A percentile compares a stretch with the other conserved stretches of the same genome.
Conservation (phyloP, 805 yeast genomes). For the Kluyveromyces lactis region DNA sequence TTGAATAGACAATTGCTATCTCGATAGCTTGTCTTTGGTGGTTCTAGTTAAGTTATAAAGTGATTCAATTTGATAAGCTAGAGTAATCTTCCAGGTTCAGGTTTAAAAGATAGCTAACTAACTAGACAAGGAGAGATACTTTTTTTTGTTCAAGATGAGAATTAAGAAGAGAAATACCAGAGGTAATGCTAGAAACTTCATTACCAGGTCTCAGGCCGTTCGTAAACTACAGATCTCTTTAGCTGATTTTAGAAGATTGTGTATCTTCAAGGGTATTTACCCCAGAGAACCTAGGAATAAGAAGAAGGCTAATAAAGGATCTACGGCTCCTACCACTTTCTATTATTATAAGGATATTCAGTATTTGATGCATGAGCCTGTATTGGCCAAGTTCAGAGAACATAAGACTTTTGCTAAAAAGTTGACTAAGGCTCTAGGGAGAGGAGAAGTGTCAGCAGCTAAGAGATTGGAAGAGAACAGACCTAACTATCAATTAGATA, state of each 20-base stretch:
- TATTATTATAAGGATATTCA: slow-evolving; percentile 92
- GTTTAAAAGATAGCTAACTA: too few relatives aligned
- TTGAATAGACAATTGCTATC: not conserved
- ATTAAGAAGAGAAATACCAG: slow-evolving; percentile 75
- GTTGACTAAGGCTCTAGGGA: slow-evolving; percentile 79
- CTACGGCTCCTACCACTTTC: slow-evolving; percentile 93
- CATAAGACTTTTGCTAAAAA: slow-evolving; percentile 92
- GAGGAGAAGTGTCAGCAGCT: slow-evolving; percentile 87
- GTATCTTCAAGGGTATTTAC: slow-evolving; percentile 96
- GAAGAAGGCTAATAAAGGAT: slow-evolving; percentile 94
- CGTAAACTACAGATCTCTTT: slow-evolving; percentile 84
- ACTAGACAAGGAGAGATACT: not conserved
- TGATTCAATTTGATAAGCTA: too few relatives aligned
- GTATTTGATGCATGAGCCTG: slow-evolving; percentile 91
- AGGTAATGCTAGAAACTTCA: slow-evolving; percentile 87
- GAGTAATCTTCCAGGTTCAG: too few relatives aligned
- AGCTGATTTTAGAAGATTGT: slow-evolving; percentile 93
- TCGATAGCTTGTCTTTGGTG: not conserved
- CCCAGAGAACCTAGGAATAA: slow-evolving; percentile 95
- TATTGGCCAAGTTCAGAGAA: slow-evolving; percentile 82
- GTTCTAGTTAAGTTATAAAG: too few relatives aligned
- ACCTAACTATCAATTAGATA: slow-evolving; percentile 69
- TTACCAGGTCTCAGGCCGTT: slow-evolving; percentile 92
- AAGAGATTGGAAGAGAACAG: slow-evolving; percentile 72
- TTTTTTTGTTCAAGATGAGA: slow-evolving; percentile 32